Evolutionary conservation across 345 rosid genomes (phyloP).

Genomic region (Euphorbia tirucalli): DNA sequence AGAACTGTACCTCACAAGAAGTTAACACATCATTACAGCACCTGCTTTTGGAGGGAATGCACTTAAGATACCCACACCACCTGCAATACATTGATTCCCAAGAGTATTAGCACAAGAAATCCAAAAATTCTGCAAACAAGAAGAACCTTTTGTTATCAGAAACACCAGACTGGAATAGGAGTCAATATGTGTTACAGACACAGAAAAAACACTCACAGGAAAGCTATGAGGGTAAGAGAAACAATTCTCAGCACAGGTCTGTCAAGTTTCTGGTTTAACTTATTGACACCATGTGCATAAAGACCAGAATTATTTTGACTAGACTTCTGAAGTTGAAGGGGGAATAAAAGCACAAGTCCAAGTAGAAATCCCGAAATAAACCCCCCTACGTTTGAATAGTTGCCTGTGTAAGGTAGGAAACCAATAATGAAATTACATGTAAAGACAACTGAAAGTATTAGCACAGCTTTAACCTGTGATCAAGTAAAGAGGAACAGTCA

Average conservation of each 20-base stretch:
- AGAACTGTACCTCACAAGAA: constrained; percentile 58
- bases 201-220: constrained; percentile 51
- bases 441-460: constrained; percentile 43
- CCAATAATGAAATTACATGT: constrained; percentile 58
- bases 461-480: constrained; percentile 62
- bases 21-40: constrained; percentile 62
- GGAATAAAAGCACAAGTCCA: constrained; percentile 61
- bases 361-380: constrained; percentile 71
- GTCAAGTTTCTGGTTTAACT: constrained; percentile 59
- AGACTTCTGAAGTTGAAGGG: constrained; percentile 56
- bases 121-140: constrained; percentile 45
- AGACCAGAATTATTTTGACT: too few species aligned
- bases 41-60: constrained; percentile 67
- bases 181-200: background rate
- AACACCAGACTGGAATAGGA: constrained; percentile 4
- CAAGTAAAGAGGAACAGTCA: constrained; percentile 23
- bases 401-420: constrained; percentile 68
- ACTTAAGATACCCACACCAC: constrained; percentile 68
- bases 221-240: constrained; percentile 49
- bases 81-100: constrained; percentile 57
- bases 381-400: constrained; percentile 75
- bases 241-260: constrained; percentile 59
- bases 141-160: constrained; percentile 5
- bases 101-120: constrained; percentile 41
- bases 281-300: constrained; percentile 39